phyloP scores from a whole-genome alignment of 345 rosid genomes.

The Erysimum cheiranthoides region DNA sequence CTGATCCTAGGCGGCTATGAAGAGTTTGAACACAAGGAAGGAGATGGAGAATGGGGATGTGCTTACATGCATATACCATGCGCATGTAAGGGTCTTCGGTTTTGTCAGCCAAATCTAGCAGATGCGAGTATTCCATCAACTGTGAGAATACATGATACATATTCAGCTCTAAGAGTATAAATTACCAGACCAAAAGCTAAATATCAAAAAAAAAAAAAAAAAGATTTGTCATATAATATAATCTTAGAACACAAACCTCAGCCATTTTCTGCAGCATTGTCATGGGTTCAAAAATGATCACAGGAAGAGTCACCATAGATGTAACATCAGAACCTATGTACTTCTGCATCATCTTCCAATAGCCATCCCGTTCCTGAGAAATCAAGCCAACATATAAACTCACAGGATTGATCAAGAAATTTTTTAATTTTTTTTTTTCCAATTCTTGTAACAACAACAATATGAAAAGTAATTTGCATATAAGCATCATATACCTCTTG shows the following conservation, averaged over 20 bases:
- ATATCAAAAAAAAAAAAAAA: neutral
- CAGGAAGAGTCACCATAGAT: conserved; percentile 95
- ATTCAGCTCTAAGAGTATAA: no score
- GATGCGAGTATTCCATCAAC: conserved; percentile 93
- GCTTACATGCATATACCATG: conserved; percentile 82
- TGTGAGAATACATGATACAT: conserved; percentile 35
- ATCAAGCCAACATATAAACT: neutral
- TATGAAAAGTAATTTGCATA: neutral
- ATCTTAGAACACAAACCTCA: conserved; percentile 62
- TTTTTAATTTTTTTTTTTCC: neutral
- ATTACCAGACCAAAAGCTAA: neutral
- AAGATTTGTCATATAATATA: neutral
- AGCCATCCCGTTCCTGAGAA: conserved; percentile 37
- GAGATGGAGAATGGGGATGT: neutral
- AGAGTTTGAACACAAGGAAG: neutral
- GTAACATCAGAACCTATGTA: conserved; percentile 64
- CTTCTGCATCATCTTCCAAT: conserved; percentile 45
- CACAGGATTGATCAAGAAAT: neutral
- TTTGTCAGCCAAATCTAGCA: conserved; percentile 79
- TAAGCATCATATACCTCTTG: conserved; percentile 60
- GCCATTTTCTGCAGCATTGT: conserved; percentile 92
- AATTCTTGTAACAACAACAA: neutral
- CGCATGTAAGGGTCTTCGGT: conserved; percentile 93
- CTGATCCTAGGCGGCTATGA: neutral
- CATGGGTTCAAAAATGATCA: conserved; percentile 84